Conservation (phyloP, 805 yeast species). For the Wickerhamomyces bisporus region DNA sequence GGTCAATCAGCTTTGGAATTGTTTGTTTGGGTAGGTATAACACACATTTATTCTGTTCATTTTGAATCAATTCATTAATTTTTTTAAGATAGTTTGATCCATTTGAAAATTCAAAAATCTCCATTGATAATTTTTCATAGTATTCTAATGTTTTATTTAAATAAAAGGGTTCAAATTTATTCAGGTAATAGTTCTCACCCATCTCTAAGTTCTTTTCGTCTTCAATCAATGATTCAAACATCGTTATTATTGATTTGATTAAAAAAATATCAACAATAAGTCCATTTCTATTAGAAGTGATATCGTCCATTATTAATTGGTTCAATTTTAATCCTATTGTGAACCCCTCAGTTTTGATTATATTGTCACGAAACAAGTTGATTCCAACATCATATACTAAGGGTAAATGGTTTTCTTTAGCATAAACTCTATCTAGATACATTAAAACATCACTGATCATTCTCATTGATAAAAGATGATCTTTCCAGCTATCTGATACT, state of each 20-base stretch:
- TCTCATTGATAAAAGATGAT: conserved; percentile 65
- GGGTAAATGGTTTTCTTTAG: conserved; percentile 60
- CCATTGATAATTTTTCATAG: conserved; percentile 44
- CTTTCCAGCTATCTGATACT: conserved; percentile 51
- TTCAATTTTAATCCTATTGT: conserved; percentile 49
- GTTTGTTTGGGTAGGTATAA: conserved; percentile 52
- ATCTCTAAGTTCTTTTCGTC: conserved; percentile 29
- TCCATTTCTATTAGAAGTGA: conserved; percentile 52
- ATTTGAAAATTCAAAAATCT: conserved; percentile 35
- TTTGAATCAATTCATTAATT: conserved; percentile 47
- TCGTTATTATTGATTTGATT: conserved; percentile 55
- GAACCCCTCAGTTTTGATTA: conserved; percentile 45
- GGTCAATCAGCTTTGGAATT: conserved; percentile 44
- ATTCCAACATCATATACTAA: conserved; percentile 72
- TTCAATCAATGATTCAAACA: conserved; percentile 66
- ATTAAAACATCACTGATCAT: conserved; percentile 79
- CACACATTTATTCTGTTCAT: conserved; percentile 55
- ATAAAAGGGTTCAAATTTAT: conserved; percentile 62
- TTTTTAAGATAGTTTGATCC: conserved; percentile 54
- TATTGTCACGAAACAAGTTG: conserved; percentile 53
- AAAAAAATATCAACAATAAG: conserved; percentile 51
- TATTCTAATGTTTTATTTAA: conserved; percentile 49
- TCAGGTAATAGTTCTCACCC: conserved; percentile 58
- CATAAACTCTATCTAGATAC: conserved; percentile 83
- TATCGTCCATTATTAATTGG: conserved; percentile 46